Percentiles rank a stretch among this genome's conserved stretches.
Conservation (phyloP, 2,329 filamentous ascomycete species). For the Trichoderma oligosporum region DNA sequence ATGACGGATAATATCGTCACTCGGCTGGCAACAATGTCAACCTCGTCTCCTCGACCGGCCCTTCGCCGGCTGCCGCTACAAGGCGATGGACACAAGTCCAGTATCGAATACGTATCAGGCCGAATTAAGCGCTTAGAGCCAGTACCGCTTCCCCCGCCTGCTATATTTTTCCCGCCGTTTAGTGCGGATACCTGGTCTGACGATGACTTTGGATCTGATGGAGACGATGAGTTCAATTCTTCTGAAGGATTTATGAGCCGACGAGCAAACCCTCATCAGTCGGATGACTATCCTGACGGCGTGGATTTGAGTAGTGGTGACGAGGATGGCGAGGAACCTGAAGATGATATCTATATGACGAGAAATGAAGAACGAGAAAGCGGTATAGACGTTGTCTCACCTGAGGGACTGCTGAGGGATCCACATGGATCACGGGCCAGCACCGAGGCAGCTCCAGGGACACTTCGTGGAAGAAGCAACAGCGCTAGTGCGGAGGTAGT, state of each 20-base stretch:
- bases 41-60: constrained; percentile 33
- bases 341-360: constrained; percentile 36
- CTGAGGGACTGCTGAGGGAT: constrained; percentile 10
- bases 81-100: constrained; percentile 25
- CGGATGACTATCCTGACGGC: constrained; percentile 41
- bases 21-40: constrained; percentile 42
- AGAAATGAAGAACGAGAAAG: constrained; percentile 21
- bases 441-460: constrained; percentile 34
- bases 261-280: constrained; percentile 36
- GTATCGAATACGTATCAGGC: constrained; percentile 46
- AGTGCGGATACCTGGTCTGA: constrained; percentile 39
- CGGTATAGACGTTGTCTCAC: background rate
- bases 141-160: constrained; percentile 49
- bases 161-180: constrained; percentile 49
- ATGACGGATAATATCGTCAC: constrained; percentile 40
- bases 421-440: constrained; percentile 30
- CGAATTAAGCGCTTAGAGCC: constrained; percentile 44
- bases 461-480: constrained; percentile 31
- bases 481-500: constrained; percentile 30
- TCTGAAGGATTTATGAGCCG: constrained; percentile 33
- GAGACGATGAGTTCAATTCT: constrained; percentile 30
- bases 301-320: constrained; percentile 41
- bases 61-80: constrained; percentile 4
- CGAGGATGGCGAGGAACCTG: constrained; percentile 40
- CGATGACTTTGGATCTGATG: constrained; percentile 29